Conservation (phyloP, 345 rosid species). For the Kernera saxatilis region DNA sequence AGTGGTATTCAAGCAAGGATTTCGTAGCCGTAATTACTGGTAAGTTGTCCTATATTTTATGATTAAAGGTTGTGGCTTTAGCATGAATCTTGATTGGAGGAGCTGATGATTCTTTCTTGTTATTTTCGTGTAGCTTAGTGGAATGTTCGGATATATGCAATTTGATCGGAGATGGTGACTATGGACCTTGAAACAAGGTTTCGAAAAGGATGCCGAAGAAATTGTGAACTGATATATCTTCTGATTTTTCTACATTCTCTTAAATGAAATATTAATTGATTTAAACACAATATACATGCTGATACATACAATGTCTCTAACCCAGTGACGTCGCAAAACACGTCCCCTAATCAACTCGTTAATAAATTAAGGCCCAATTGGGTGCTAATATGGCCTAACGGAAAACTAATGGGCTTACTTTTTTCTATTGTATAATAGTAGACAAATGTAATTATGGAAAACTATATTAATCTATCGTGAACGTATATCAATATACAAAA, state of each 20-base stretch:
- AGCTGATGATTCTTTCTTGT: constrained; percentile 2
- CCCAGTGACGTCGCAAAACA: background rate
- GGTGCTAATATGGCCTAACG: too few species aligned
- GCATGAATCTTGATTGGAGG: background rate
- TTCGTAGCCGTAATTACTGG: constrained; percentile 90
- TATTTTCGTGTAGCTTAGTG: constrained; percentile 53
- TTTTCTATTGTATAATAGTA: too few species aligned
- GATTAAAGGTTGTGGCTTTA: background rate
- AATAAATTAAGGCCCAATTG: background rate
- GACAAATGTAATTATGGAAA: too few species aligned
- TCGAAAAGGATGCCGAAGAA: background rate
- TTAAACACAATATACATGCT: too few species aligned
- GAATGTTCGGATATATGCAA: constrained; percentile 93
- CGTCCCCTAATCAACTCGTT: background rate
- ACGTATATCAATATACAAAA: too few species aligned
- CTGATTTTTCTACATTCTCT: background rate
- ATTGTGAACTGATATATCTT: background rate
- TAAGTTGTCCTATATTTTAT: background rate
- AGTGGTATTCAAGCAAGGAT: constrained; percentile 87
- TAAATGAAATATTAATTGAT: background rate
- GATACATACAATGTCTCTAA: background rate
- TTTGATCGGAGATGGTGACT: constrained; percentile 70
- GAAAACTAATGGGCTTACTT: background rate
- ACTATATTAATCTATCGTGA: too few species aligned
- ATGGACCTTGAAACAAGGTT: constrained; percentile 49